A percentile compares a stretch with the other conserved stretches of the same genome.
Conservation (phyloP, 2,329 filamentous ascomycete species). For the Penicillium capsulatum region DNA sequence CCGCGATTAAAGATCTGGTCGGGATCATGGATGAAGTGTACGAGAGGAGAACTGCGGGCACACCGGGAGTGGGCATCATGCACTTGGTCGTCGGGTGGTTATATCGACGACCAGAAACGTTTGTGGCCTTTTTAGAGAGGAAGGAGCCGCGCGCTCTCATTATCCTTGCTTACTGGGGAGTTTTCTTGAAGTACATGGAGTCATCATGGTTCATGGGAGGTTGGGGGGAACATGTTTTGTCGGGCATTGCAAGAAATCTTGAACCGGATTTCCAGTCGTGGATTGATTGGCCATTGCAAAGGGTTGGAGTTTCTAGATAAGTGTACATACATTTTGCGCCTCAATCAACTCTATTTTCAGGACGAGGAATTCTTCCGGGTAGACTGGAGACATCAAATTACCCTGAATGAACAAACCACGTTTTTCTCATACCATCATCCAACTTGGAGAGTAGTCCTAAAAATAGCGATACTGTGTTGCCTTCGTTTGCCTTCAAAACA, state of each 20-base stretch:
- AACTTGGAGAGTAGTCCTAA: too few relatives aligned
- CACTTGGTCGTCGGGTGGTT: slow-evolving; percentile 29
- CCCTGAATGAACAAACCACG: too few relatives aligned
- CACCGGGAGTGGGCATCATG: slow-evolving; percentile 20
- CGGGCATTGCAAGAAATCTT: slow-evolving; percentile 24
- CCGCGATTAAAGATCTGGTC: slow-evolving; percentile 12
- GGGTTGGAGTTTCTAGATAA: not conserved
- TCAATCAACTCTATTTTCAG: too few relatives aligned
- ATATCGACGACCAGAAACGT: slow-evolving; percentile 23
- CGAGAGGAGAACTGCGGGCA: slow-evolving; percentile 6
- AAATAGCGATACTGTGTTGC: too few relatives aligned
- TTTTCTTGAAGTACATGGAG: slow-evolving; percentile 31
- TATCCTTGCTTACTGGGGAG: slow-evolving; percentile 30
- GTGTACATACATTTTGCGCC: not conserved
- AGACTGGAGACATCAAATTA: too few relatives aligned
- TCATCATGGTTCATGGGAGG: slow-evolving; percentile 32
- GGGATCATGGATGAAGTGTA: slow-evolving; percentile 20
- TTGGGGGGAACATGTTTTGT: slow-evolving; percentile 33
- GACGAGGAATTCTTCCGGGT: too few relatives aligned
- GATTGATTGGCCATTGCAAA: slow-evolving; percentile 27
- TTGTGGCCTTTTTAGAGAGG: slow-evolving; percentile 24
- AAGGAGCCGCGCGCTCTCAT: slow-evolving; percentile 27
- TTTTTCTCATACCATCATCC: too few relatives aligned
- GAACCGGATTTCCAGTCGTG: slow-evolving; percentile 14
- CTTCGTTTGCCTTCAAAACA: too few relatives aligned